Percentiles rank a stretch among this genome's conserved stretches.
Evolutionary conservation across 192 early-diverging fungal genomes (phyloP).

Genomic region (Hyaloraphidium curvatum): DNA sequence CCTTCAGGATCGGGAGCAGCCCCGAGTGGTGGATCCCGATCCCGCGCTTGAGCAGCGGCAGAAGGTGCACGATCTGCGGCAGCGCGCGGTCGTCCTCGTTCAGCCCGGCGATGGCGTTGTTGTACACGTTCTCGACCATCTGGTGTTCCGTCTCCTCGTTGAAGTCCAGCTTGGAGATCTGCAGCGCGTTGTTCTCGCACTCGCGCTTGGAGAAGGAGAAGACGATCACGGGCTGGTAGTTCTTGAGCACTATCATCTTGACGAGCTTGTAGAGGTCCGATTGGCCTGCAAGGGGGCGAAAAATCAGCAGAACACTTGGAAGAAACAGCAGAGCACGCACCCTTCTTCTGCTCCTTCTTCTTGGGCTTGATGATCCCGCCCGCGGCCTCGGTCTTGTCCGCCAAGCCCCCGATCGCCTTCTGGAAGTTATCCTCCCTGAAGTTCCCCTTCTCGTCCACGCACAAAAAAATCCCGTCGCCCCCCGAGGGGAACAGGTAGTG

Average conservation of each 20-base stretch:
- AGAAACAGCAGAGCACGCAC: background rate
- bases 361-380: background rate
- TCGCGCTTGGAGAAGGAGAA: slow-evolving; percentile 89
- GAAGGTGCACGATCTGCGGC: slow-evolving; percentile 81
- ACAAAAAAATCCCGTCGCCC: slow-evolving; percentile 83
- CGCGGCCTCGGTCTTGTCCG: slow-evolving; percentile 4
- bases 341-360: slow-evolving; percentile 14
- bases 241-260: slow-evolving; percentile 83
- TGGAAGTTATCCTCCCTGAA: slow-evolving; percentile 96
- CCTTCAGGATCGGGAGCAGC: slow-evolving; percentile 85
- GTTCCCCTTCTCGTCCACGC: slow-evolving; percentile 84
- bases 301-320: background rate
- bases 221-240: slow-evolving; percentile 96
- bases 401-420: slow-evolving; percentile 54
- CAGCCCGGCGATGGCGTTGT: slow-evolving; percentile 65
- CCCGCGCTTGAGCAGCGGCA: slow-evolving; percentile 76
- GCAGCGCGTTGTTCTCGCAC: slow-evolving; percentile 77
- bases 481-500: slow-evolving; percentile 88
- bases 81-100: slow-evolving; percentile 74
- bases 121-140: slow-evolving; percentile 66
- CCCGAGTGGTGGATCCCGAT: slow-evolving; percentile 97
- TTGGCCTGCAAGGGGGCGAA: slow-evolving; percentile 14
- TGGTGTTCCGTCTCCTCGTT: slow-evolving; percentile 68
- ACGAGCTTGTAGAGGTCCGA: slow-evolving; percentile 87
- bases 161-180: slow-evolving; percentile 83